A percentile compares a stretch with the other conserved stretches of the same genome.
Evolutionary conservation across 495 filamentous ascomycete species (phyloP).

Genomic region (Annulohypoxylon nitens): DNA sequence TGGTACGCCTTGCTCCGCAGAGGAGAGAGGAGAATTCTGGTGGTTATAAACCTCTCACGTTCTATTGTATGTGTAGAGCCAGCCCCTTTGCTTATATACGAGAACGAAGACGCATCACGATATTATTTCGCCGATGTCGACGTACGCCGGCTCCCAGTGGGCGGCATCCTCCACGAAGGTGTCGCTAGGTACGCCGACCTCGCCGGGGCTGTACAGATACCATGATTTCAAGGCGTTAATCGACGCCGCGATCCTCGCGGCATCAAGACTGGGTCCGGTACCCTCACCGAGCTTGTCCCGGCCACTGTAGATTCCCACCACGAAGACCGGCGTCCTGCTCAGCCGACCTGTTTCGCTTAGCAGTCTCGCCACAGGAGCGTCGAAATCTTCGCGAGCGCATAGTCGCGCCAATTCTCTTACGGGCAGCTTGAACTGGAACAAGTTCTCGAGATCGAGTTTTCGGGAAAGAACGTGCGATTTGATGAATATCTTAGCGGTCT

Average conservation of each 20-base stretch:
- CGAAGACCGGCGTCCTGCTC: constrained; percentile 86
- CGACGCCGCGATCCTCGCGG: constrained; percentile 81
- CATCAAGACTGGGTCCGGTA: constrained; percentile 76
- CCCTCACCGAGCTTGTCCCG: constrained; percentile 91
- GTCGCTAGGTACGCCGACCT: constrained; percentile 81
- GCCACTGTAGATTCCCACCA: constrained; percentile 94
- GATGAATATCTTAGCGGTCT: constrained; percentile 82
- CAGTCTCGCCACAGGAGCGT: constrained; percentile 85
- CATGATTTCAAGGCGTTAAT: constrained; percentile 89
- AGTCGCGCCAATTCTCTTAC: constrained; percentile 82
- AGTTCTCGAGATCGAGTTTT: constrained; percentile 75
- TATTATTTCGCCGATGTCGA: constrained; percentile 93
- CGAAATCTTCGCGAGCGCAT: constrained; percentile 90
- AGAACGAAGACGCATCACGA: constrained; percentile 57
- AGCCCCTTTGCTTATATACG: constrained; percentile 39
- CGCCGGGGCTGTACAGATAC: constrained; percentile 91
- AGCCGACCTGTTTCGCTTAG: constrained; percentile 87
- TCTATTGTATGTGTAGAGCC: not conserved
- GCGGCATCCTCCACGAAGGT: constrained; percentile 72
- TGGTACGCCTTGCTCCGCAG: constrained; percentile 17
- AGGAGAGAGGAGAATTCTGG: constrained; percentile 12
- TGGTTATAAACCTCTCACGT: not conserved
- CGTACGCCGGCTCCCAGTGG: constrained; percentile 83
- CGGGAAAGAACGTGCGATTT: constrained; percentile 83
- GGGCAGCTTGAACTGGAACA: constrained; percentile 88